Evolutionary conservation across 2,329 filamentous ascomycete genomes (phyloP).

Genomic region (Bipolaris bicolor): DNA sequence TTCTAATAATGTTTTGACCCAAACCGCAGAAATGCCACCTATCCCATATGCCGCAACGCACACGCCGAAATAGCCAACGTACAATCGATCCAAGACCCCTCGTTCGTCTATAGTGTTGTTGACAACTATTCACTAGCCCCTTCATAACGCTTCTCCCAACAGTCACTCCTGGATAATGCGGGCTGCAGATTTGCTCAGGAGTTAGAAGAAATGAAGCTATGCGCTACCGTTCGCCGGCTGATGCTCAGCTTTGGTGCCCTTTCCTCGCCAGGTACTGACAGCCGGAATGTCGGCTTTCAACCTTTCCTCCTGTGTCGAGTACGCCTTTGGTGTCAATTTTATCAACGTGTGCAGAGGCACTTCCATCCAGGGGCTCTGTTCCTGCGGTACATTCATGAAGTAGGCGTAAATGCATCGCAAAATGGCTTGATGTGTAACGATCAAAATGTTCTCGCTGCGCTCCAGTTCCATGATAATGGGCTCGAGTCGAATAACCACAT

Average conservation of each 20-base stretch:
- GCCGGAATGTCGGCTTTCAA: conserved; percentile 92
- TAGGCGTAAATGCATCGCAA: conserved; percentile 97
- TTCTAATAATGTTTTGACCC: conserved; percentile 15
- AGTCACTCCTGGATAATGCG: conserved; percentile 13
- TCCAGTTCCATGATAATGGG: conserved; percentile 99
- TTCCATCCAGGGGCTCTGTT: conserved; percentile 96
- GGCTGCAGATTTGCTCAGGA: conserved; percentile 11
- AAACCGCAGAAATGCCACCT: conserved; percentile 16
- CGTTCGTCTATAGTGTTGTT: conserved; percentile 3
- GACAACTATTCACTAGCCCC: neutral
- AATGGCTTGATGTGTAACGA: conserved; percentile 97
- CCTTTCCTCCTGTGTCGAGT: conserved; percentile 87
- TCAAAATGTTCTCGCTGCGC: conserved; percentile 93
- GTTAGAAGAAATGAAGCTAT: conserved; percentile 27
- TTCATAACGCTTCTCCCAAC: conserved; percentile 10
- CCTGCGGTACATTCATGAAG: conserved; percentile 96
- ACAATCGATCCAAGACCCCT: neutral
- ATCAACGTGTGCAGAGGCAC: conserved; percentile 96
- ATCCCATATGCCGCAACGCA: conserved; percentile 11
- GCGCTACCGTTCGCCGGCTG: conserved; percentile 55
- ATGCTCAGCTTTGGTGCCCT: conserved; percentile 90
- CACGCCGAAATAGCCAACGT: conserved; percentile 7
- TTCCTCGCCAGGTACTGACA: conserved; percentile 94
- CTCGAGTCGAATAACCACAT: conserved; percentile 95
- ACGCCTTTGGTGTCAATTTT: conserved; percentile 92